Base-by-base conservation (phyloP, 1,139 yeast genomes). In the Debaryomycetaceae sp. region DNA sequence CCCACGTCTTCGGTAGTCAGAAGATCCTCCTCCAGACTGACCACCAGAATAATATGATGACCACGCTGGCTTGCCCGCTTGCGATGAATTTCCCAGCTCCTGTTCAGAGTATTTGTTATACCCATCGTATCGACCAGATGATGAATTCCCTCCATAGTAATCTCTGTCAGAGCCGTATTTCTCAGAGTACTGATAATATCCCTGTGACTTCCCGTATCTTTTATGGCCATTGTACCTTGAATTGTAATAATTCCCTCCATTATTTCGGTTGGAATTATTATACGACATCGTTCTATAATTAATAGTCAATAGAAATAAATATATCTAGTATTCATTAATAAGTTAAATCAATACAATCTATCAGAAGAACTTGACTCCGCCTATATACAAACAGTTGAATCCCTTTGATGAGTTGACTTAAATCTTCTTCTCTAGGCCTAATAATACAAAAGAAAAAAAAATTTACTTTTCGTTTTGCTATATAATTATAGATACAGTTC, bases 111-210 rank as follows among this genome's bases (percentile, higher is more conserved):
- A 38, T 26, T 35, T 39, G 17, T 28, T 33, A 22, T 41, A 41
- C 14, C 33, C 34, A 31, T 39, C 19, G 7, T 22, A 16, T 14
- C 33, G 18, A 30, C 22, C 30, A 17, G 13, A 33, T 8, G 46
- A 41, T 4, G 51, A 36, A 29, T 52, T 50, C 5, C 45, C 43
- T 19, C 53, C 49, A 34, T 49, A 49, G 29, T 42, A 45, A 34
- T 48, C 53, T 14, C 17, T 13, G n/a, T 30, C 8, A 13, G 32
- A 30, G n/a, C 17, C 26, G 11, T 22, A 30, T 9, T 30, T 8
- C n/a, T 30, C 32, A 13, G n/a, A 8, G n/a, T 30, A 13, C 4
- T 13, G 17, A 30, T 30, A 15, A 13, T 30, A 14, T n/a, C 17
- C 17, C 13, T 16, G 17, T 13, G 8, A n/a, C 32, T 16, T 30